These are phyloP conservation scores for Whalleya microplaca DNA, from an alignment of 2,329 filamentous ascomycete genomes.

Conservation along the genomic window DNA sequence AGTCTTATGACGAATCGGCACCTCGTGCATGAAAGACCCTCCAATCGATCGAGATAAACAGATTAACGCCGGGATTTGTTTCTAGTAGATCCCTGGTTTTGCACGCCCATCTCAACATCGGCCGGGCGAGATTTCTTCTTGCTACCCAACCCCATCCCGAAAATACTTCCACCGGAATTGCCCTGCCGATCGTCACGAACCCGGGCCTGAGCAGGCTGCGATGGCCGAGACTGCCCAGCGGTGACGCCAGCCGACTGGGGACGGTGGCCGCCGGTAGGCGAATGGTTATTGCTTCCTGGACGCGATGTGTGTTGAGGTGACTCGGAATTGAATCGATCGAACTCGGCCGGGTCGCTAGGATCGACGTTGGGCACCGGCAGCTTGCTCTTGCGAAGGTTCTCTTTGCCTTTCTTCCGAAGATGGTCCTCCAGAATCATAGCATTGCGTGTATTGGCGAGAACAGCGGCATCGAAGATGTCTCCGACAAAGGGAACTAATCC, in stretches of 20 bases:
- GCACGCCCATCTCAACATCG: slow-evolving; percentile 34
- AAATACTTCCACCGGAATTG: slow-evolving; percentile 30
- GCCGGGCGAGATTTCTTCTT: slow-evolving; percentile 35
- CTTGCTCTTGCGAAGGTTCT: slow-evolving; percentile 53
- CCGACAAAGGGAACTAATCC: slow-evolving; percentile 77
- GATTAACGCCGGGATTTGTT: slow-evolving; percentile 19
- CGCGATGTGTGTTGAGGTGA: slow-evolving; percentile 17
- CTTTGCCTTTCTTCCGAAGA: slow-evolving; percentile 69
- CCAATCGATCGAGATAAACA: slow-evolving; percentile 20
- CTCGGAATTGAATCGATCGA: slow-evolving; percentile 44
- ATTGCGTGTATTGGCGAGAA: slow-evolving; percentile 78
- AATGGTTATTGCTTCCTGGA: slow-evolving; percentile 3
- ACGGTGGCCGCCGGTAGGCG: slow-evolving; percentile 16
- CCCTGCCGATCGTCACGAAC: slow-evolving; percentile 28
- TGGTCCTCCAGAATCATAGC: slow-evolving; percentile 70
- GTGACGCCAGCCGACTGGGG: slow-evolving; percentile 31
- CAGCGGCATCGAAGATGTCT: slow-evolving; percentile 73
- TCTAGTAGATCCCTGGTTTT: slow-evolving; percentile 14
- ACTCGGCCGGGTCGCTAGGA: slow-evolving; percentile 57
- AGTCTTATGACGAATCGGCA: slow-evolving; percentile 4
- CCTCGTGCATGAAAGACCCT: slow-evolving; percentile 14
- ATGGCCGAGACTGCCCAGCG: slow-evolving; percentile 14
- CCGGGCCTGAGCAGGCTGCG: slow-evolving; percentile 30
- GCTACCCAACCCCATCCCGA: slow-evolving; percentile 38
- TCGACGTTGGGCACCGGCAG: slow-evolving; percentile 51